Conservation (phyloP, 192 early-diverging fungal species). For the Phycomyces nitens region DNA sequence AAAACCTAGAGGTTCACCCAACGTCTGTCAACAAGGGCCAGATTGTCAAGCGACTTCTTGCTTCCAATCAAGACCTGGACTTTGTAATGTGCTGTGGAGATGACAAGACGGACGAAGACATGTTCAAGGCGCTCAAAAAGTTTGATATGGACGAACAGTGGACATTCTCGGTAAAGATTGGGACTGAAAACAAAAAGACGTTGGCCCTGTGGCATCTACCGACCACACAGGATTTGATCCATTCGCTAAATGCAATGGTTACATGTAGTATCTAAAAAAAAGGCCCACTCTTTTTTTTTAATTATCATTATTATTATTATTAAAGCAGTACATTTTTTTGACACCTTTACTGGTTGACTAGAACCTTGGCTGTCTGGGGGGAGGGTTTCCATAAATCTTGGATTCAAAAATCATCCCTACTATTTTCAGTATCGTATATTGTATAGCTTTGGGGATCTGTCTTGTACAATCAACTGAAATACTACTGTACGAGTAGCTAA, state of each 20-base stretch:
- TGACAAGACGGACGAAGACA: constrained; percentile 97
- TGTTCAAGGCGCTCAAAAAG: constrained; percentile 61
- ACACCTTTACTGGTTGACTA: no score
- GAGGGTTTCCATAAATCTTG: no score
- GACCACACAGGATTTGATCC: constrained; percentile 63
- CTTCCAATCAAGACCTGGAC: constrained; percentile 61
- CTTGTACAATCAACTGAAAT: no score
- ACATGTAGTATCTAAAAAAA: no score
- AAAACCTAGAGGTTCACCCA: constrained; percentile 95
- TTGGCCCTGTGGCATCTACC: constrained; percentile 81
- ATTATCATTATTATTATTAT: no score
- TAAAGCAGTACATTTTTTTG: no score
- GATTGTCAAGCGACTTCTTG: constrained; percentile 85
- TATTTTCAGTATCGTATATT: no score
- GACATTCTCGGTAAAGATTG: constrained; percentile 76
- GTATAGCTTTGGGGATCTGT: no score
- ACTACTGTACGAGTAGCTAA: no score
- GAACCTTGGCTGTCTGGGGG: no score
- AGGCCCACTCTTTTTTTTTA: no score
- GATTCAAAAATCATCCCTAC: no score
- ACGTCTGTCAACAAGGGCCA: constrained; percentile 94
- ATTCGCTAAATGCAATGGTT: constrained; percentile 14
- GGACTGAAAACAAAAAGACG: constrained; percentile 83
- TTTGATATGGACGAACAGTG: constrained; percentile 12
- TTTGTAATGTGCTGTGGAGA: constrained; percentile 97